Evolutionary conservation across 1,284 basidiomycete species (phyloP).

Genomic region (Marasmius fiardii): DNA sequence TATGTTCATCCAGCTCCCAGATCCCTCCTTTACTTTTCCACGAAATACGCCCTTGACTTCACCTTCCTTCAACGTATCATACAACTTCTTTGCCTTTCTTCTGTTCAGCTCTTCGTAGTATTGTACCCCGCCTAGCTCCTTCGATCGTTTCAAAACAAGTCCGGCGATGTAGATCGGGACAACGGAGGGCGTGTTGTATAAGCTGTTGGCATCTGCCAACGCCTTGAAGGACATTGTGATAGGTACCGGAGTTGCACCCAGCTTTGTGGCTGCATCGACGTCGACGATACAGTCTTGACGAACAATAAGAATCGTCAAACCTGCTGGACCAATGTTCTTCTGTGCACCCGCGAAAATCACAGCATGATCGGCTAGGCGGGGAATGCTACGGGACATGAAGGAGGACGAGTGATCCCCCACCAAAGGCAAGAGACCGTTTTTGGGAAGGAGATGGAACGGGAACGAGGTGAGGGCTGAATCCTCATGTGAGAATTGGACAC

Average conservation of each 20-base stretch:
- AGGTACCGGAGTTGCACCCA: conserved; percentile 78
- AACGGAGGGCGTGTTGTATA: conserved; percentile 96
- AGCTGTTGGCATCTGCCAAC: conserved; percentile 73
- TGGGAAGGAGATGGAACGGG: conserved; percentile 78
- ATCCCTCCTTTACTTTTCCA: conserved; percentile 66
- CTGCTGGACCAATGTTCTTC: conserved; percentile 97
- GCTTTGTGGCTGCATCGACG: conserved; percentile 73
- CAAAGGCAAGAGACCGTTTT: conserved; percentile 67
- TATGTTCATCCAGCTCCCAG: conserved; percentile 92
- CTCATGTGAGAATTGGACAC: conserved; percentile 82
- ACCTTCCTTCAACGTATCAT: conserved; percentile 68
- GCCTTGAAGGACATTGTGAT: conserved; percentile 85
- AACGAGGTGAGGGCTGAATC: conserved; percentile 61
- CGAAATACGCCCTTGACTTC: conserved; percentile 66
- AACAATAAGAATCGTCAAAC: conserved; percentile 91
- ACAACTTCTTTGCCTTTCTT: conserved; percentile 75
- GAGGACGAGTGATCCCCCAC: conserved; percentile 97
- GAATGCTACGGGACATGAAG: conserved; percentile 96
- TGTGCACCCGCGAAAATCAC: conserved; percentile 98
- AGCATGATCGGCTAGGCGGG: conserved; percentile 82
- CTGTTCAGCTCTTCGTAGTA: conserved; percentile 69
- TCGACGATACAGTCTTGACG: conserved; percentile 90
- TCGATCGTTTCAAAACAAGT: conserved; percentile 78
- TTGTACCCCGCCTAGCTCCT: conserved; percentile 66
- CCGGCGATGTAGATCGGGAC: conserved; percentile 92